phyloP scores from a whole-genome alignment of 1,284 basidiomycete species.

The Ganoderma sp. region DNA sequence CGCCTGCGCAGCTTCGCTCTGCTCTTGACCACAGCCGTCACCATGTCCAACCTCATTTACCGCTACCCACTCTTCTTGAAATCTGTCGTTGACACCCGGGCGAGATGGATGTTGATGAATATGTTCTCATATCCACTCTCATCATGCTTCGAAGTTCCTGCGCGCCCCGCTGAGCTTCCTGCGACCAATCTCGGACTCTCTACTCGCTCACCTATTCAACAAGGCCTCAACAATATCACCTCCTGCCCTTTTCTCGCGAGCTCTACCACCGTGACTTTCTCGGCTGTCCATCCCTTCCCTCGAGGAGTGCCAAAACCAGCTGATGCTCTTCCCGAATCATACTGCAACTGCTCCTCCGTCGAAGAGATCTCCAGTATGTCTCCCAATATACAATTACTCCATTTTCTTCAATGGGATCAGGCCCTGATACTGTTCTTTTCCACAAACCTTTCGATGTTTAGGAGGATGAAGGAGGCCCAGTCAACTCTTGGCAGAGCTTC shows the following conservation, averaged over 20 bases:
- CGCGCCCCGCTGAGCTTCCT: background rate
- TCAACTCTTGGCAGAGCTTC: background rate
- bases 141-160: constrained; percentile 4
- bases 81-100: background rate
- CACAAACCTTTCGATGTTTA: too few species aligned
- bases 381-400: background rate
- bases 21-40: background rate
- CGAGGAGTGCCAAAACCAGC: constrained; percentile 31
- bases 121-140: background rate
- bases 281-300: constrained; percentile 45
- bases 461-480: too few species aligned
- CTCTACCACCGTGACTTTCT: constrained; percentile 14
- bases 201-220: constrained; percentile 15
- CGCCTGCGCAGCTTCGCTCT: too few species aligned
- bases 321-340: constrained; percentile 42
- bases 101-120: background rate
- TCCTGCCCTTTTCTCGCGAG: constrained; percentile 9
- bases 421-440: too few species aligned
- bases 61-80: background rate
- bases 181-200: background rate
- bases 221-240: constrained; percentile 8
- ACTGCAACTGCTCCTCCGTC: constrained; percentile 15
- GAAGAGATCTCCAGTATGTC: constrained; percentile 3
- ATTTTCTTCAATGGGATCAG: background rate
- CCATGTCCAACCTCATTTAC: background rate